Evolutionary conservation across 2,329 filamentous ascomycete genomes (phyloP).

Genomic region (Paramyrothecium sp.): DNA sequence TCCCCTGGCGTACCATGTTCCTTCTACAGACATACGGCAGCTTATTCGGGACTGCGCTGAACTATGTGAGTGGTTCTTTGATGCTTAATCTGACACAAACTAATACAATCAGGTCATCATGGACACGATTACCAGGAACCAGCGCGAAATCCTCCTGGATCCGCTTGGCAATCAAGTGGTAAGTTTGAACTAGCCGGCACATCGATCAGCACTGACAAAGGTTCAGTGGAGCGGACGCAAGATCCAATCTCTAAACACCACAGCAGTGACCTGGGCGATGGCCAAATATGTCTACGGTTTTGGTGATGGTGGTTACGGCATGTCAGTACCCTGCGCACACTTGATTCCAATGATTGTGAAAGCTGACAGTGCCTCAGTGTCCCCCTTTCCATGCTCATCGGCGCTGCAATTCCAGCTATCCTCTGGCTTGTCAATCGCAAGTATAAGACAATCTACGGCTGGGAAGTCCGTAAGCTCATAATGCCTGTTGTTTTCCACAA

Average conservation of each 20-base stretch:
- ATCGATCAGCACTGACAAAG: too few relatives aligned
- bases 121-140: too few relatives aligned
- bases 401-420: neutral
- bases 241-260: slow-evolving; percentile 44
- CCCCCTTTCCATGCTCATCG: neutral
- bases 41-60: slow-evolving; percentile 39
- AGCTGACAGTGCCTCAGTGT: neutral
- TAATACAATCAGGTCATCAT: too few relatives aligned
- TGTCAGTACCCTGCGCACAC: too few relatives aligned
- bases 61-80: slow-evolving; percentile 28
- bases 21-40: slow-evolving; percentile 38
- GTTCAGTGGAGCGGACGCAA: slow-evolving; percentile 41
- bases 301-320: slow-evolving; percentile 26
- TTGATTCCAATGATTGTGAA: too few relatives aligned
- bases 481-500: neutral
- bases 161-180: too few relatives aligned
- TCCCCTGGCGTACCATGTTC: slow-evolving; percentile 37
- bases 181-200: too few relatives aligned
- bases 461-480: neutral
- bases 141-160: too few relatives aligned
- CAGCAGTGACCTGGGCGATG: slow-evolving; percentile 26
- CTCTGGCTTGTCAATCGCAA: neutral
- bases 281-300: slow-evolving; percentile 40
- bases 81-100: too few relatives aligned
- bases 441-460: neutral